Percentiles rank a stretch among this genome's conserved stretches.
Conservation (phyloP, 1,284 basidiomycete genomes). For the Trametes hirsuta region DNA sequence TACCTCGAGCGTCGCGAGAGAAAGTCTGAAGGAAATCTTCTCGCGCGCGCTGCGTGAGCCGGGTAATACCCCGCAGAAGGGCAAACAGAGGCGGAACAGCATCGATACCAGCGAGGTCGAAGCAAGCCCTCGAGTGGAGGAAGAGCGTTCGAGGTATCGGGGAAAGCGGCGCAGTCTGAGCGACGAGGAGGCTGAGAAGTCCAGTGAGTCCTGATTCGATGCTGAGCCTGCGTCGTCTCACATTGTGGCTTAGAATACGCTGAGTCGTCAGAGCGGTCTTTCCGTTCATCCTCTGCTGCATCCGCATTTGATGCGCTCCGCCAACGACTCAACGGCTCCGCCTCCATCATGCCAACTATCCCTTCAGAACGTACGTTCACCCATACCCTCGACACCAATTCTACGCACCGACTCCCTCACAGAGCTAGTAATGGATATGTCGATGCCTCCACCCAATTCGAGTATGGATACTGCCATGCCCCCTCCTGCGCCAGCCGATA, state of each 20-base stretch:
- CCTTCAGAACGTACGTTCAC: conserved; percentile 30
- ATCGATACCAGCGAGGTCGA: conserved; percentile 65
- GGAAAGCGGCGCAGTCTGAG: conserved; percentile 62
- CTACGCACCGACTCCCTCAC: conserved; percentile 8
- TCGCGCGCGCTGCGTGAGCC: conserved; percentile 62
- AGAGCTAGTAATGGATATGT: conserved; percentile 33
- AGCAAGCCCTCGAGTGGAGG: conserved; percentile 49
- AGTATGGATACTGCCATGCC: conserved; percentile 41
- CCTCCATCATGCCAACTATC: conserved; percentile 23
- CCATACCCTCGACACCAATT: neutral
- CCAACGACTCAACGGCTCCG: conserved; percentile 29
- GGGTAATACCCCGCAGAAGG: conserved; percentile 62
- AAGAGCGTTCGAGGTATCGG: conserved; percentile 49
- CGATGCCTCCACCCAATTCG: conserved; percentile 36
- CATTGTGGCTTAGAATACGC: conserved; percentile 6
- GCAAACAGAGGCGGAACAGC: conserved; percentile 52
- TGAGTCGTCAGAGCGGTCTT: conserved; percentile 28
- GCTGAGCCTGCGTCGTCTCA: neutral
- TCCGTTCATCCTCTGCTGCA: conserved; percentile 27
- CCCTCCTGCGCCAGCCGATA: conserved; percentile 41
- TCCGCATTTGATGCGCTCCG: conserved; percentile 36
- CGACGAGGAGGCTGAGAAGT: conserved; percentile 66
- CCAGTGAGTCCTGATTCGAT: conserved; percentile 45
- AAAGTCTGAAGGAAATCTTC: conserved; percentile 65
- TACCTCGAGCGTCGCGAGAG: conserved; percentile 53